phyloP scores from a whole-genome alignment of 2,329 filamentous ascomycete genomes.

The Alternaria tenuissima region DNA sequence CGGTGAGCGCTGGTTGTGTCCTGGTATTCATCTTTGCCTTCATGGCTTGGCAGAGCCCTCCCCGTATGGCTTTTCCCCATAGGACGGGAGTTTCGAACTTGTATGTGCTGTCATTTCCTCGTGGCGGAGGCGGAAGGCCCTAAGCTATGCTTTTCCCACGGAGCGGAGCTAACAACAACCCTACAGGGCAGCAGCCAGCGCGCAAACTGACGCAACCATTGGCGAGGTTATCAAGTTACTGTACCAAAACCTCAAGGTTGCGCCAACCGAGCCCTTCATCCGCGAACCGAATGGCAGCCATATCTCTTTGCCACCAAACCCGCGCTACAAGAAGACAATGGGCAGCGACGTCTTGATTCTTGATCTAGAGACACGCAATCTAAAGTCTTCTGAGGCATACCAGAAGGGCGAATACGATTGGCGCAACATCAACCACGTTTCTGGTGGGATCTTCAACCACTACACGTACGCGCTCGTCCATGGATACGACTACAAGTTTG shows the following conservation, averaged over 20 bases:
- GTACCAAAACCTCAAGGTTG: slow-evolving; percentile 40
- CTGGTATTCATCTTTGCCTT: slow-evolving; percentile 47
- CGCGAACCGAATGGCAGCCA: slow-evolving; percentile 44
- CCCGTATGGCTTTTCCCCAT: slow-evolving; percentile 34
- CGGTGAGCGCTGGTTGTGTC: slow-evolving; percentile 41
- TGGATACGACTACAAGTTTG: slow-evolving; percentile 60
- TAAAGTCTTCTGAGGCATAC: slow-evolving; percentile 43
- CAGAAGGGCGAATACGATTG: slow-evolving; percentile 46
- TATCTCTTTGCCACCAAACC: slow-evolving; percentile 39
- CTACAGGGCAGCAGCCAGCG: slow-evolving; percentile 31
- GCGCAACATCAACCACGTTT: slow-evolving; percentile 49
- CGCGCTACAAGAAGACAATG: slow-evolving; percentile 43
- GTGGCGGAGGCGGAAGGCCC: background rate
- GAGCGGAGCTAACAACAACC: slow-evolving; percentile 21
- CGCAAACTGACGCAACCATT: slow-evolving; percentile 38
- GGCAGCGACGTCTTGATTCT: slow-evolving; percentile 48
- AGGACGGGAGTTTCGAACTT: slow-evolving; percentile 32
- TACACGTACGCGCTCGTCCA: slow-evolving; percentile 55
- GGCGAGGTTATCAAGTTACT: slow-evolving; percentile 44
- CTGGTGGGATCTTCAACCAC: slow-evolving; percentile 50
- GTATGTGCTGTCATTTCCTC: slow-evolving; percentile 28
- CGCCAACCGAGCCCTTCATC: slow-evolving; percentile 40
- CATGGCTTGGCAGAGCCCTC: slow-evolving; percentile 45
- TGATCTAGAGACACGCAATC: slow-evolving; percentile 48
- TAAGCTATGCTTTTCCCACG: background rate